Evolutionary conservation across 768 basidiomycete species (phyloP).

Genomic region (Naganishia antarctica): DNA sequence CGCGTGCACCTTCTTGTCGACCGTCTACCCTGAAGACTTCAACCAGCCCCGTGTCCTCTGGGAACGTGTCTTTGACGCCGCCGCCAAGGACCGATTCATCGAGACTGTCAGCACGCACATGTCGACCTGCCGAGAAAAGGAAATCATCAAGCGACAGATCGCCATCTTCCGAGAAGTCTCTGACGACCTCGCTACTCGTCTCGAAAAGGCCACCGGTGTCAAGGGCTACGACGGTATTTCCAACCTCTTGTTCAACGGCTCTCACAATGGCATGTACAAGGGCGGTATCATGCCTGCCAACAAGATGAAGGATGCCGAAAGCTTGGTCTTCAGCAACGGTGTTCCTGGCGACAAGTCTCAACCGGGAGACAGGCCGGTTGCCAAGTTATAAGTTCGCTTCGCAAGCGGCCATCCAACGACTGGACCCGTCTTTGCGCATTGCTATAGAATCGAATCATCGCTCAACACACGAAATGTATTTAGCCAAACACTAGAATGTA

Average conservation of each 20-base stretch:
- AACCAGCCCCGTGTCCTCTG: slow-evolving; percentile 50
- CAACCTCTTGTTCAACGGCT: slow-evolving; percentile 39
- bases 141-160: slow-evolving; percentile 46
- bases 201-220: slow-evolving; percentile 69
- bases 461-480: too few relatives aligned
- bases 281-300: slow-evolving; percentile 38
- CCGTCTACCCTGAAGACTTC: slow-evolving; percentile 68
- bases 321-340: slow-evolving; percentile 33
- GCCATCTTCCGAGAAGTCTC: slow-evolving; percentile 71
- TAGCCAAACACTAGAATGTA: too few relatives aligned
- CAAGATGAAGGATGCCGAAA: slow-evolving; percentile 31
- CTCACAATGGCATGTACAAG: slow-evolving; percentile 40
- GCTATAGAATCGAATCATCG: too few relatives aligned
- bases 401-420: too few relatives aligned
- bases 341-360: slow-evolving; percentile 22
- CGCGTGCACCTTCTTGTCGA: slow-evolving; percentile 51
- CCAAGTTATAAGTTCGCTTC: slow-evolving; percentile 5
- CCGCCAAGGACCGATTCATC: slow-evolving; percentile 46
- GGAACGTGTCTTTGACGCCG: slow-evolving; percentile 50
- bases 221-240: slow-evolving; percentile 35
- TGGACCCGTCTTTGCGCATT: too few relatives aligned
- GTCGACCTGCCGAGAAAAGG: slow-evolving; percentile 37
- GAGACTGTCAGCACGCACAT: slow-evolving; percentile 51
- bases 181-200: slow-evolving; percentile 66
- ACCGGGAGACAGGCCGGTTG: slow-evolving; percentile 1